phyloP scores from a whole-genome alignment of 78 protist genomes.

The Dictyostelium brefeldianum region DNA sequence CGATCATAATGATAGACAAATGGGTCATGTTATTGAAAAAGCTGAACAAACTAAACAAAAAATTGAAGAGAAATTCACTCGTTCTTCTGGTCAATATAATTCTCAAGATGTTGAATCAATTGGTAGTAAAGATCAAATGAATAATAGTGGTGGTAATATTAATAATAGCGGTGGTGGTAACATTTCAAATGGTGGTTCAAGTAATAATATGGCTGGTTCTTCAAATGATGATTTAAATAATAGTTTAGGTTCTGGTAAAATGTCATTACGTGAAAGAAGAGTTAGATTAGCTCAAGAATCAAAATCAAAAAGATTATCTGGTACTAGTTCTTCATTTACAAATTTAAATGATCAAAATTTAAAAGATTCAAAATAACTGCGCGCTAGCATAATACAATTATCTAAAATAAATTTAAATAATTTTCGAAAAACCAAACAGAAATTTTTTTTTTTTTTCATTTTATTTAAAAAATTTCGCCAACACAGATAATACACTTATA shows the following conservation, averaged over 20 bases:
- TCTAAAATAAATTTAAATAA: background rate
- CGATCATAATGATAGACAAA: conserved; percentile 52
- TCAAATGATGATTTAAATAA: background rate
- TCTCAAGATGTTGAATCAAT: conserved; percentile 21
- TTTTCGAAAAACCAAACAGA: background rate
- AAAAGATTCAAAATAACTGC: conserved; percentile 35
- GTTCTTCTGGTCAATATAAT: conserved; percentile 52
- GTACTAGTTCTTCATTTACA: background rate
- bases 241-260: conserved; percentile 29
- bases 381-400: too few species aligned
- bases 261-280: conserved; percentile 65
- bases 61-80: conserved; percentile 61
- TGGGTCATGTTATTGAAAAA: conserved; percentile 7
- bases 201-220: background rate
- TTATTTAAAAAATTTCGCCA: background rate
- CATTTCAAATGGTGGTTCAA: background rate
- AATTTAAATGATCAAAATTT: conserved; percentile 20
- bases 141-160: background rate
- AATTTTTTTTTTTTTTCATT: background rate
- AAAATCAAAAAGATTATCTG: conserved; percentile 38
- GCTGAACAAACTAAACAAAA: conserved; percentile 58
- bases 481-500: background rate
- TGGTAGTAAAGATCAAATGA: background rate
- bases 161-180: background rate
- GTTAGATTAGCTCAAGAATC: conserved; percentile 71